Conservation (phyloP, 257 asterid species). For the Solanum virginianum region DNA sequence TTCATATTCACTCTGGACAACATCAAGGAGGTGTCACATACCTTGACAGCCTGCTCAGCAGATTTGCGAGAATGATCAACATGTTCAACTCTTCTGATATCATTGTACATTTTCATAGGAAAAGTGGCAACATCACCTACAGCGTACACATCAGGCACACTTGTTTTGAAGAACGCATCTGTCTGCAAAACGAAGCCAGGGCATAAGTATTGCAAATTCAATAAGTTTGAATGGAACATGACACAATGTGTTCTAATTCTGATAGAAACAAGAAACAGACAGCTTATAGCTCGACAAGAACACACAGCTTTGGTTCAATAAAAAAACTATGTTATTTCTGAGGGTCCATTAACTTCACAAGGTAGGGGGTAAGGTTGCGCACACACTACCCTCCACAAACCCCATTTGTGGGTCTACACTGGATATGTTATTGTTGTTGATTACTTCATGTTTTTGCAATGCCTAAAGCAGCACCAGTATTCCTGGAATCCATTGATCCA, state of each 20-base stretch:
- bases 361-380: too few species aligned
- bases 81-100: constrained; percentile 79
- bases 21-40: constrained; percentile 1
- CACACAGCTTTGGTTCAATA: background rate
- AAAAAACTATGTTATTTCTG: background rate
- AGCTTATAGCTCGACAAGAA: background rate
- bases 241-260: background rate
- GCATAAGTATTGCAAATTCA: background rate
- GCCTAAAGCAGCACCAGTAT: background rate
- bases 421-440: too few species aligned
- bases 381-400: too few species aligned
- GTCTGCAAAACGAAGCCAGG: constrained; percentile 47
- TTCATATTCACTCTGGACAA: background rate
- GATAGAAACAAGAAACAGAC: background rate
- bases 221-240: background rate
- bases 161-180: constrained; percentile 75
- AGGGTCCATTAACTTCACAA: too few species aligned
- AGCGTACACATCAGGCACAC: constrained; percentile 67
- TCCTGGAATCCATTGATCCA: background rate
- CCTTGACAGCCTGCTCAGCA: constrained; percentile 98
- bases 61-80: constrained; percentile 95
- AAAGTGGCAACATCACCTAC: constrained; percentile 97
- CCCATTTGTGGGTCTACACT: too few species aligned
- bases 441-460: background rate
- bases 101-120: constrained; percentile 77